Base-by-base conservation (phyloP, 352 stramenopile genomes). In the Pythium myriotylum region DNA sequence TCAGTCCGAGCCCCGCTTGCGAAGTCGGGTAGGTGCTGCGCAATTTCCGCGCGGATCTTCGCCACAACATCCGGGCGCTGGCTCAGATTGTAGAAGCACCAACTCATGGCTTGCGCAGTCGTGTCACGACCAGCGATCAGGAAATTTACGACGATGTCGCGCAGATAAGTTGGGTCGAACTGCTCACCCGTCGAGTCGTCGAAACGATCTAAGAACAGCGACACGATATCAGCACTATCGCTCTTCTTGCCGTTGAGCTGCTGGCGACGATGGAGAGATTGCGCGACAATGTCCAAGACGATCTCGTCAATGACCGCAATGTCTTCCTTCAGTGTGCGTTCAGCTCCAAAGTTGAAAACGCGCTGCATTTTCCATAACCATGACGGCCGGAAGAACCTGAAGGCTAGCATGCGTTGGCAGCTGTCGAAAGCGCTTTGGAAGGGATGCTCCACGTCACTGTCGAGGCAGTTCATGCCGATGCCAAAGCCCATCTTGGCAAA, bases 81-180 rank as follows among this genome's bases (percentile, higher is more conserved):
- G 41, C 37, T 73, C 20, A 92, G 57, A 45, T 70, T 59, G 55
- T 80, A 84, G 45, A 92, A 83, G 60, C 88, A 81, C 84, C 84
- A 94, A 12, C 51, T 74, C 5, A 94, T 55, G 9, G 77, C 68
- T 48, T 74, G 66, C 10, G 84, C 65, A 0, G 83, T 90, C 0
- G 83, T 87, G 67, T 94, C 84, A 20, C 83, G 67, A 17, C 84
- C 84, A 42, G 81, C 84, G 19, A 88, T 81, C 49, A 92, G 23
- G 50, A 94, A 88, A 26, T 79, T 82, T 20, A 94, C 68, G 22
- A 92, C 71, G 32, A 92, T 73, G 60, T 92, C 79, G 12, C 81
- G 68, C 22, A 93, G 45, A 49, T 69, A 80, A 20, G 64, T 67
- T 20, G 70, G 67, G 46, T 81, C 63, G 4, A 76, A 55, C 20